phyloP scores from a whole-genome alignment of 2,329 filamentous ascomycete genomes.

The Ciborinia camelliae region DNA sequence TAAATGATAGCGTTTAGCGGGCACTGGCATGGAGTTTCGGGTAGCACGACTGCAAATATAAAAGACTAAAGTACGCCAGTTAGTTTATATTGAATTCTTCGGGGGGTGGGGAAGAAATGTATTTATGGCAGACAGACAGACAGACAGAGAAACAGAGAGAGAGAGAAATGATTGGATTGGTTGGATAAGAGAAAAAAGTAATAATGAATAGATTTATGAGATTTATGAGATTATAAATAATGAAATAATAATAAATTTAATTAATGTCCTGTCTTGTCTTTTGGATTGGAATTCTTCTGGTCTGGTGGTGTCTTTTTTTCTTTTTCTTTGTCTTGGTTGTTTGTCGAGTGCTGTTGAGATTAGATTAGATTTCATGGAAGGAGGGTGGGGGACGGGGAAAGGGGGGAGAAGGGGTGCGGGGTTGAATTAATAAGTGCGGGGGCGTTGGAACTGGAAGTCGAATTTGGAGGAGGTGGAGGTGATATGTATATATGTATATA shows the following conservation, averaged over 20 bases:
- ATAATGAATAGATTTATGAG: neutral
- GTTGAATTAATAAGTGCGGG: too few relatives aligned
- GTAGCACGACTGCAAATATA: neutral
- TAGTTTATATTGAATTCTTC: neutral
- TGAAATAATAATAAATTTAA: too few relatives aligned
- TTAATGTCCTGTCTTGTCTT: too few relatives aligned
- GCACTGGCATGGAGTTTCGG: conserved; percentile 7
- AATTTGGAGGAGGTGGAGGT: too few relatives aligned
- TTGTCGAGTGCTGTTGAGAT: too few relatives aligned
- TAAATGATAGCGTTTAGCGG: conserved; percentile 18
- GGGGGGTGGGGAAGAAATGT: too few relatives aligned
- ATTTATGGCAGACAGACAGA: neutral
- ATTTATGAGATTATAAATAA: too few relatives aligned
- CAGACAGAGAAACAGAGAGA: neutral
- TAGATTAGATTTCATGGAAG: neutral
- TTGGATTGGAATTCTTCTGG: too few relatives aligned
- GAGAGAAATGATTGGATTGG: neutral
- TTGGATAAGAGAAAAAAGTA: neutral
- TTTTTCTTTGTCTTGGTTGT: neutral
- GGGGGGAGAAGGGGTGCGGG: too few relatives aligned
- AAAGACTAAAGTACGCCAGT: neutral
- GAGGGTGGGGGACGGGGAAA: neutral
- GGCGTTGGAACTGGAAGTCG: too few relatives aligned
- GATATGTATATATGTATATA: neutral
- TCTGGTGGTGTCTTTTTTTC: too few relatives aligned